Evolutionary conservation across 805 yeast species (phyloP).

Genomic region (Schwanniomyces sp.): DNA sequence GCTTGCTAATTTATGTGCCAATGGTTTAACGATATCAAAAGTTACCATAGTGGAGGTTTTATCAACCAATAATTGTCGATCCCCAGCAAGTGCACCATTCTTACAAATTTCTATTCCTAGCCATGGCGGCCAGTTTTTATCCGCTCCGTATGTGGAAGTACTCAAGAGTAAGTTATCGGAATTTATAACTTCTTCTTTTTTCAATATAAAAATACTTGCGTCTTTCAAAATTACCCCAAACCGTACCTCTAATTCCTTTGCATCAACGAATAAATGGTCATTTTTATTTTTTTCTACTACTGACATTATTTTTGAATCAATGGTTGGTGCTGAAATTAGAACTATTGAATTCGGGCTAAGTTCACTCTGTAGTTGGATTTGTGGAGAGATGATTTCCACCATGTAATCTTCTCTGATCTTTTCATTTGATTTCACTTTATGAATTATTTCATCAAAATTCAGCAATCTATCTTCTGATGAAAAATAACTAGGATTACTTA

Average conservation of each 20-base stretch:
- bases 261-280: constrained; percentile 32
- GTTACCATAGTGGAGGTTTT: constrained; percentile 63
- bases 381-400: constrained; percentile 42
- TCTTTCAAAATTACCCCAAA: constrained; percentile 66
- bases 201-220: constrained; percentile 71
- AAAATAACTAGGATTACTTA: not conserved
- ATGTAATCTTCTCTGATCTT: constrained; percentile 37
- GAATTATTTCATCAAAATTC: constrained; percentile 32
- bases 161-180: constrained; percentile 43
- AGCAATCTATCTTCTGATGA: constrained; percentile 20
- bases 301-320: constrained; percentile 68
- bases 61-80: constrained; percentile 56
- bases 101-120: constrained; percentile 66
- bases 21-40: constrained; percentile 45
- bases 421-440: constrained; percentile 18
- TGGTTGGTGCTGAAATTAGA: constrained; percentile 69
- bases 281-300: constrained; percentile 46
- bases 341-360: constrained; percentile 54
- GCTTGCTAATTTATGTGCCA: constrained; percentile 15
- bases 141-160: constrained; percentile 60
- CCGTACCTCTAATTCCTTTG: constrained; percentile 55
- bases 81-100: constrained; percentile 39
- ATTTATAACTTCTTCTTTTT: constrained; percentile 43
- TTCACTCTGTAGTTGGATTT: constrained; percentile 41
- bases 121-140: constrained; percentile 85